Evolutionary conservation across 768 basidiomycete species (phyloP), one percentile per base, ranked within the genome.

Genomic region (Tubosaeta sp.): DNA sequence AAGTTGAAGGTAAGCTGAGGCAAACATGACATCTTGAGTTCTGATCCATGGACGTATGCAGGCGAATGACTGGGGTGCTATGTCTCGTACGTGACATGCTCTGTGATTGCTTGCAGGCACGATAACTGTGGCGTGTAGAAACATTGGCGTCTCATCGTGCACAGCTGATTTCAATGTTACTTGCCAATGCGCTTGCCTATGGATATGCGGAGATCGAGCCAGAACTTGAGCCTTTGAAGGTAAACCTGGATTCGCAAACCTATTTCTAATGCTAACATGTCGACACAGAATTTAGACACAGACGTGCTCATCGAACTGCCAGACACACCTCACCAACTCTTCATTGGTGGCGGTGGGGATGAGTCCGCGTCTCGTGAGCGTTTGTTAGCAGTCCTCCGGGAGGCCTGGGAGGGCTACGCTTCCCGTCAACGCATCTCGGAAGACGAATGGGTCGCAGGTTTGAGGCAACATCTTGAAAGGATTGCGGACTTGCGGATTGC

Each of bases 31-130:
- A 4, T 29, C 1, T 29, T 10, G 10, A 6, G 29, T 35, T 5
- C 41, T 59, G n/a, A 48, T 25, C 35, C 5, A 6, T 12, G 16
- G 22, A 41, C 3, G 2, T 43, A 1, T 43, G 7, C 51, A 83
- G 83, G 75, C 79, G 2, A 83, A 83, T 33, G 83, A 85, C 53
- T 85, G 84, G 83, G 80, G 81, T 16, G 72, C 83, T 0, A 68
- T 84, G 46, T 82, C 83, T 42, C 81, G 84, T 85, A 57, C 43
- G 81, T 64, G 8, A 1, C 13, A 9, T 5, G 29, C 29, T 2
- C 5, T 16, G 31, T 16, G 2, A 3, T 13, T 43, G 25, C 50
- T 22, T n/a, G n/a, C n/a, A n/a, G n/a, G n/a, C n/a, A n/a, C n/a
- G n/a, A n/a, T n/a, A 3, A 22, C 22, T 3, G 22, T 22, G 9